Percentiles rank a stretch among this genome's conserved stretches.
Conservation (phyloP, 352 stramenopile species). For the Phytophthora ramorum region DNA sequence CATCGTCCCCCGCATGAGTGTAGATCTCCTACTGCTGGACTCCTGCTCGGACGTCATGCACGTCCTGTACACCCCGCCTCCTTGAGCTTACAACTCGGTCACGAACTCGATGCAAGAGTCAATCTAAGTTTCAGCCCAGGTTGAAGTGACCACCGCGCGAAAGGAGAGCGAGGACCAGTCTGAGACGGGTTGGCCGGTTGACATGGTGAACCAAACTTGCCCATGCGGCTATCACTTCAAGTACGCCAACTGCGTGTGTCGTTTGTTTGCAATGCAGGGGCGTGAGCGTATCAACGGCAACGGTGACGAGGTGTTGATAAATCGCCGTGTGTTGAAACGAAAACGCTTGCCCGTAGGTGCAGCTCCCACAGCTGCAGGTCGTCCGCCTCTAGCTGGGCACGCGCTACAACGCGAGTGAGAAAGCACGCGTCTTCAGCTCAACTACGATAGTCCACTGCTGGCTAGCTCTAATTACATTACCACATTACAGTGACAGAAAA, state of each 20-base stretch:
- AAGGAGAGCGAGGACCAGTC: not conserved
- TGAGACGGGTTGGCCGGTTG: not conserved
- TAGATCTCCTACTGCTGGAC: not conserved
- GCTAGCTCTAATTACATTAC: too few relatives aligned
- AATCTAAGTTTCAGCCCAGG: not conserved
- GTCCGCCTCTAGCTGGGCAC: too few relatives aligned
- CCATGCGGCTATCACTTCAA: conserved; percentile 1
- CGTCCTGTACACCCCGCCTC: not conserved
- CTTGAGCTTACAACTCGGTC: too few relatives aligned
- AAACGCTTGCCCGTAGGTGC: too few relatives aligned
- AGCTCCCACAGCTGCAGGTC: too few relatives aligned
- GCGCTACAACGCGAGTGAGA: too few relatives aligned
- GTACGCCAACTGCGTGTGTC: not conserved
- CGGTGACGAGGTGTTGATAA: too few relatives aligned
- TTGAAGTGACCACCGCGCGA: not conserved
- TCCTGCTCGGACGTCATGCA: not conserved
- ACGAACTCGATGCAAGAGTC: not conserved
- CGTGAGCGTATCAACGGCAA: too few relatives aligned
- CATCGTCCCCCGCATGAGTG: not conserved
- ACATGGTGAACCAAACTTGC: not conserved
- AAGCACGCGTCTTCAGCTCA: too few relatives aligned
- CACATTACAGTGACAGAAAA: too few relatives aligned
- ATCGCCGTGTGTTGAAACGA: too few relatives aligned
- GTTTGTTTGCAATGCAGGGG: not conserved
- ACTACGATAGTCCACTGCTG: too few relatives aligned